phyloP scores from a whole-genome alignment of 140 eudicot species.

The Bidens hawaiensis region DNA sequence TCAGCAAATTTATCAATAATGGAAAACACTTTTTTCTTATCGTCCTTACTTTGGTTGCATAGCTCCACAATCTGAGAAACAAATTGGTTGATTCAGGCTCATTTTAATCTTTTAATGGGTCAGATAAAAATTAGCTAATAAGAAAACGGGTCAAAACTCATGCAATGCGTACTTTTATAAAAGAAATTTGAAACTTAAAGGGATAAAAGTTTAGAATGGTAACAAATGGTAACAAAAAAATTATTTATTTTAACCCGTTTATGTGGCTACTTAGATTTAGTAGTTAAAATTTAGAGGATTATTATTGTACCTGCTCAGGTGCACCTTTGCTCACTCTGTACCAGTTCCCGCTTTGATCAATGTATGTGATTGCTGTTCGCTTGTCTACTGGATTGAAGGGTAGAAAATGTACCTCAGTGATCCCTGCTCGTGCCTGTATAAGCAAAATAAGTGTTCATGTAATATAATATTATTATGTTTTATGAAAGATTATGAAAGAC shows the following conservation, averaged over 20 bases:
- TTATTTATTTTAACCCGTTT: background rate
- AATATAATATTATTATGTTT: background rate
- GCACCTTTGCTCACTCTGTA: conserved; percentile 93
- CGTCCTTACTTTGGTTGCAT: conserved; percentile 52
- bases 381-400: conserved; percentile 93
- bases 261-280: background rate
- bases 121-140: background rate
- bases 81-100: background rate
- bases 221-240: background rate
- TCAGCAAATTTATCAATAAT: conserved; percentile 91
- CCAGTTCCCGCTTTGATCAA: conserved; percentile 67
- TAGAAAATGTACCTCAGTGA: conserved; percentile 82
- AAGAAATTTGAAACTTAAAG: background rate
- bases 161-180: background rate
- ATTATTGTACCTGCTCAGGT: conserved; percentile 76
- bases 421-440: conserved; percentile 73
- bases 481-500: no score
- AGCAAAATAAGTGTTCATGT: background rate
- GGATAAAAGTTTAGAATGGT: background rate
- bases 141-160: background rate
- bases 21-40: conserved; percentile 57
- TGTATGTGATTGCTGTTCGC: conserved; percentile 89
- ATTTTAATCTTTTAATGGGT: background rate
- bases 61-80: conserved; percentile 61
- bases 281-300: background rate